Evolutionary conservation across 352 stramenopile species (phyloP), one percentile per base, ranked within the genome.

Genomic region (Hyaloperonospora arabidopsidis): DNA sequence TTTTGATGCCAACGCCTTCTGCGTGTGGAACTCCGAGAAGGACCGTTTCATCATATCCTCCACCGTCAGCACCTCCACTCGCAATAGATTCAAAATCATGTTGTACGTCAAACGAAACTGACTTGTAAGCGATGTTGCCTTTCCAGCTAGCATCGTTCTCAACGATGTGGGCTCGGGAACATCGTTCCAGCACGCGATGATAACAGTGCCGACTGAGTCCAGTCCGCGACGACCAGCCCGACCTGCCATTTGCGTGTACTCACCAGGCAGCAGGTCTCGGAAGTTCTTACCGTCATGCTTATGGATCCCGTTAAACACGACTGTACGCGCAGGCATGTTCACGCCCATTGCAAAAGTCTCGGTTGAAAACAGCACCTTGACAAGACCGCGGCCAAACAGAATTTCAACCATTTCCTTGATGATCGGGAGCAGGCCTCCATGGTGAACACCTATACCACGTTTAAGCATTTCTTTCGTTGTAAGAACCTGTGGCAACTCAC

Each of bases 371-470:
- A 99, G 72, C 46, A 97, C 84, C 64, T 99, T 99, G 44, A 99
- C 93, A 14, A 98, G 76, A 10, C 95, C 95, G 19, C 91, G 73
- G 32, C 84, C 90, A 74, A 99, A 99, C 29, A 99, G 76, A 40
- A 99, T 99, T 68, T 99, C 96, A n/a, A 99, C 96, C 72, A 98
- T 97, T 65, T 99, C 97, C 69, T 99, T 99, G 46, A 99, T 83
- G 39, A 99, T 98, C 2, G 97, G 96, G n/a, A 99, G 80, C 34
- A 99, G 63, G 0, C 95, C 96, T 28, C 95, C 92, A 59, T 99
- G 96, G 57, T 98, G 96, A 45, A 99, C 86, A 28, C 96, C 97
- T 52, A 99, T 93, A 32, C 97, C 97, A 35, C 90, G 76, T 66
- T 93, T 91, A 4, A 98, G 84, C 86, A 99, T 86, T 52, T 97